Percentiles rank a stretch among this genome's conserved stretches.
Evolutionary conservation across 2,329 filamentous ascomycete species (phyloP).

Genomic region (Beauveria brongniartii): DNA sequence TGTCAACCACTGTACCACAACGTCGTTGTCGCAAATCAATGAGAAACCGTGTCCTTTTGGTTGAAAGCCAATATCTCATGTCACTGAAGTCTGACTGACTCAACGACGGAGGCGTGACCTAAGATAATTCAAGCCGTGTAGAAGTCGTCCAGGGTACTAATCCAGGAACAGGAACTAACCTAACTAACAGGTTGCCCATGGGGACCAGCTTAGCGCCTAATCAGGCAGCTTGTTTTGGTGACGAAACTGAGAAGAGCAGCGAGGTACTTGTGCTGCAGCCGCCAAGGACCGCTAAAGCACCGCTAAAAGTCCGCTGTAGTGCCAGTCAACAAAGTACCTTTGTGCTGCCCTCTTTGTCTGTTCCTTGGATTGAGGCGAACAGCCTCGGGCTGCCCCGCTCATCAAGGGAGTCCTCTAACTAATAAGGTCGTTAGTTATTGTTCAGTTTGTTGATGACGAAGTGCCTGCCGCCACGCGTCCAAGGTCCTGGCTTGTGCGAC

Average conservation of each 20-base stretch:
- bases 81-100: too few species aligned
- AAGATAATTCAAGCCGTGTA: neutral
- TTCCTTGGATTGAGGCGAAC: neutral
- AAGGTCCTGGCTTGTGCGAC: neutral
- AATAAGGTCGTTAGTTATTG: neutral
- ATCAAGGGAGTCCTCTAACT: neutral
- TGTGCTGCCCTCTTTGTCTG: neutral
- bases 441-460: slow-evolving; percentile 3
- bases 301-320: neutral
- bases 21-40: too few species aligned
- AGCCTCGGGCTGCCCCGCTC: neutral
- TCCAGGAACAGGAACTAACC: neutral
- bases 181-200: slow-evolving; percentile 4
- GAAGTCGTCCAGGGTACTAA: neutral
- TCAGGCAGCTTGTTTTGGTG: slow-evolving; percentile 9
- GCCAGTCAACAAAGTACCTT: neutral
- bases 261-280: neutral
- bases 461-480: neutral
- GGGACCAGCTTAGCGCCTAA: slow-evolving; percentile 8
- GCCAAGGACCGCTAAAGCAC: neutral
- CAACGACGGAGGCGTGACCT: neutral
- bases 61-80: too few species aligned
- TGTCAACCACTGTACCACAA: too few species aligned
- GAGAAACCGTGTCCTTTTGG: too few species aligned
- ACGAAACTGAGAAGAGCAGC: neutral